Base-by-base conservation (phyloP, 768 basidiomycete species). In the Atractiella rhizophila region DNA sequence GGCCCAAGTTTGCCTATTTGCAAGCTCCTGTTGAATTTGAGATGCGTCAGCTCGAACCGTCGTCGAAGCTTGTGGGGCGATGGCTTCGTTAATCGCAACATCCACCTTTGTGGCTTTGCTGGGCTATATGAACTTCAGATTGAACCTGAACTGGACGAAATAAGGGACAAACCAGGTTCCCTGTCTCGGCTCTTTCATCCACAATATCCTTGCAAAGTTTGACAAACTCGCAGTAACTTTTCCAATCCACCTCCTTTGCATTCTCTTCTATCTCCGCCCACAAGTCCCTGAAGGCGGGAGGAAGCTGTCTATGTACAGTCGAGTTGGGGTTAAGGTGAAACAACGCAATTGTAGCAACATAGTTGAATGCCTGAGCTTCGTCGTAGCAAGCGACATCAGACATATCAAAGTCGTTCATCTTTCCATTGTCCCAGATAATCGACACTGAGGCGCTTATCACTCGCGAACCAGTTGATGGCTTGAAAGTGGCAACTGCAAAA, bases 261-360 rank as follows among this genome's bases (percentile, higher is more conserved):
- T 62, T 59, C 4, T 49, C 55, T 51, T 85, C 83, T 13, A 94
- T 60, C 56, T 86, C 80, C 40, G 80, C 76, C 88, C 88, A 98
- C 15, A 98, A 62, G 56, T 83, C 77, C 46, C 83, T 68, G 58
- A 75, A 88, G 15, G 69, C 66, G 2, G 74, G 64, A 8, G 88
- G 82, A n/a, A 96, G 63, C 58, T 66, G 23, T 65, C 62, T 34
- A 66, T 59, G 28, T 63, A 62, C 10, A 59, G 57, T 57, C 9
- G 69, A 36, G 18, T 40, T 39, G 13, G 42, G 65, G 24, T 44
- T 46, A 68, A 94, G 60, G 4, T 70, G 66, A 56, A 88, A 80
- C 26, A 94, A 62, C 4, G 82, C 83, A 35, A 86, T 59, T 15
- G 76, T 77, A 4, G 88, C 69, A 37, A 88, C 68, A 54, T 82